phyloP scores from a whole-genome alignment of 2,329 filamentous ascomycete species.

The Phyllosticta capitalensis region DNA sequence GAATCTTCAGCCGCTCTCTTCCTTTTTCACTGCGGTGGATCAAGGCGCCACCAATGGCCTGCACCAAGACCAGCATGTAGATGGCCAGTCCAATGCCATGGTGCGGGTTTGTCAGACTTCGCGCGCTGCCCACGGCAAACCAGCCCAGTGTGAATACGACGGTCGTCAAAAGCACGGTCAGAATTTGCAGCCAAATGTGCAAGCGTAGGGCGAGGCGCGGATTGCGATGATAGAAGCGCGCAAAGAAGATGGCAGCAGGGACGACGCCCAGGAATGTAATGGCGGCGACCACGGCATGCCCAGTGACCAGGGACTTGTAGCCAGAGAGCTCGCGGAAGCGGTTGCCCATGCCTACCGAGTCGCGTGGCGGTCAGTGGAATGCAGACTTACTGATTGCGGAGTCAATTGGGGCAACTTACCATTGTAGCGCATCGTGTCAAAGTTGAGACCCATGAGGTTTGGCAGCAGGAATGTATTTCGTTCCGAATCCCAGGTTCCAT shows the following conservation, averaged over 20 bases:
- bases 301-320: conserved; percentile 62
- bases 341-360: conserved; percentile 66
- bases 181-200: conserved; percentile 65
- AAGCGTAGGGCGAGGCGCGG: conserved; percentile 54
- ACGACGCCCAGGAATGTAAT: conserved; percentile 67
- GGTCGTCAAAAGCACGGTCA: conserved; percentile 58
- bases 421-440: conserved; percentile 77
- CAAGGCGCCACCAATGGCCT: conserved; percentile 59
- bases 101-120: conserved; percentile 70
- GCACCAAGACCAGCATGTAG: conserved; percentile 62
- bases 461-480: conserved; percentile 71
- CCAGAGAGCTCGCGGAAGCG: conserved; percentile 59
- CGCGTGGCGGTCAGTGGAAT: background rate
- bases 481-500: conserved; percentile 73
- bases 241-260: conserved; percentile 63
- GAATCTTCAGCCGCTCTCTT: conserved; percentile 44
- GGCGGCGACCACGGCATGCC: conserved; percentile 62
- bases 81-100: conserved; percentile 76
- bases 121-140: conserved; percentile 64
- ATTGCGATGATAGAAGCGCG: conserved; percentile 58
- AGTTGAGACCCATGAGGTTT: conserved; percentile 66
- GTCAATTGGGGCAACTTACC: conserved; percentile 39
- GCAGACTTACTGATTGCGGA: background rate
- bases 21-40: conserved; percentile 47
- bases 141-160: conserved; percentile 67